These are phyloP conservation scores for Ajuga chamaepitys DNA, from an alignment of 257 asterid genomes.

Conservation along the genomic window DNA sequence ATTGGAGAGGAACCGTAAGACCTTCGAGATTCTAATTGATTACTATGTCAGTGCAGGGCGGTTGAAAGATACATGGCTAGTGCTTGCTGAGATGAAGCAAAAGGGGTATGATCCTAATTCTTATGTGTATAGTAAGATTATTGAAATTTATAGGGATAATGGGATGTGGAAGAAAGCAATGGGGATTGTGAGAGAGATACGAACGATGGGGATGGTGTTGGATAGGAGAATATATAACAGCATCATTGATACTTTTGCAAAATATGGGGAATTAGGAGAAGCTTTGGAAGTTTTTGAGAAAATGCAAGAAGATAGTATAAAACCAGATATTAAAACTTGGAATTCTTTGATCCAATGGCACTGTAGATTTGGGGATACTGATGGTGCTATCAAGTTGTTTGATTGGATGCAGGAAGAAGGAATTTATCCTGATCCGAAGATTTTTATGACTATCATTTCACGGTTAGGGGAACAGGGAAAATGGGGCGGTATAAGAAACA, in stretches of 20 bases:
- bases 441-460: constrained; percentile 56
- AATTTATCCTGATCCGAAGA: constrained; percentile 77
- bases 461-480: constrained; percentile 74
- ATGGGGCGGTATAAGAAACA: constrained; percentile 50
- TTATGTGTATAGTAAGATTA: constrained; percentile 71
- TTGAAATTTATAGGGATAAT: constrained; percentile 70
- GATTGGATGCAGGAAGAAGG: constrained; percentile 75
- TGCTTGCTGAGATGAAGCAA: constrained; percentile 69
- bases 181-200: constrained; percentile 57
- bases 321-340: constrained; percentile 78
- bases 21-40: constrained; percentile 64
- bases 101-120: constrained; percentile 53
- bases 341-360: constrained; percentile 82
- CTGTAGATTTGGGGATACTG: constrained; percentile 59
- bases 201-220: constrained; percentile 46
- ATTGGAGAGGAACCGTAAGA: constrained; percentile 45
- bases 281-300: constrained; percentile 55
- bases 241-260: constrained; percentile 79
- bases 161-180: constrained; percentile 97
- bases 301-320: constrained; percentile 57
- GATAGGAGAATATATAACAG: constrained; percentile 68
- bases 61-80: constrained; percentile 64
- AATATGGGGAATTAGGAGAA: constrained; percentile 67
- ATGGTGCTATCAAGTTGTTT: constrained; percentile 53
- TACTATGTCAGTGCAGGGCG: constrained; percentile 64